Evolutionary conservation across 2,329 filamentous ascomycete species (phyloP).

Genomic region (Colletotrichum viniferum): DNA sequence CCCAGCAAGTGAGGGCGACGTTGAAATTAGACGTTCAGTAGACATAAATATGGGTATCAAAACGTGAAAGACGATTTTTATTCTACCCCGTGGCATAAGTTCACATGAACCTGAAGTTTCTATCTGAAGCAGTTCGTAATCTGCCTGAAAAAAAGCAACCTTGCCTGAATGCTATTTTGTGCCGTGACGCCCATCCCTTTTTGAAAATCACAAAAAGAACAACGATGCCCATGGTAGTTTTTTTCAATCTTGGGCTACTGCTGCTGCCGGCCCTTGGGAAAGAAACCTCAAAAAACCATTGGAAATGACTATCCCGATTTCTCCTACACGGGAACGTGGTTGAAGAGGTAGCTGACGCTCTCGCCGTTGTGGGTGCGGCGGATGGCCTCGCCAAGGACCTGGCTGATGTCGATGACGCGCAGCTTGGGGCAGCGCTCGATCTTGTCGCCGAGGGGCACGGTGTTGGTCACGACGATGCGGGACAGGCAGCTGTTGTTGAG

Average conservation of each 20-base stretch:
- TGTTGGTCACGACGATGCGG: constrained; percentile 89
- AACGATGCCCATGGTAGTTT: background rate
- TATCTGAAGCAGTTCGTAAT: background rate
- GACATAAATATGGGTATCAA: background rate
- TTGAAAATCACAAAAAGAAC: background rate
- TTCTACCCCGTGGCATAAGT: background rate
- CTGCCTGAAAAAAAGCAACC: background rate
- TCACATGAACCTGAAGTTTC: background rate
- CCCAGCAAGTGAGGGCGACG: background rate
- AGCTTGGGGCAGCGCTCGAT: constrained; percentile 78
- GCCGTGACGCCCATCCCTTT: background rate
- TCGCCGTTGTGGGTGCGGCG: constrained; percentile 68
- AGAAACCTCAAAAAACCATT: background rate
- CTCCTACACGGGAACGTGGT: constrained; percentile 46
- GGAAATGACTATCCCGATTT: background rate
- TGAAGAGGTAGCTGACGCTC: constrained; percentile 60
- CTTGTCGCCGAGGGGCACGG: constrained; percentile 65
- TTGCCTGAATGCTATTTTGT: background rate
- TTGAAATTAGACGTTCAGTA: background rate
- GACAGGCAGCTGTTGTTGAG: constrained; percentile 79
- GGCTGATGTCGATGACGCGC: constrained; percentile 89
- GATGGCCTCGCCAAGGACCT: constrained; percentile 70
- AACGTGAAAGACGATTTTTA: background rate
- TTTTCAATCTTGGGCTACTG: background rate
- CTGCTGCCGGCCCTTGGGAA: background rate